phyloP scores from a whole-genome alignment of 2,329 filamentous ascomycete species.

The Penicillium freii region DNA sequence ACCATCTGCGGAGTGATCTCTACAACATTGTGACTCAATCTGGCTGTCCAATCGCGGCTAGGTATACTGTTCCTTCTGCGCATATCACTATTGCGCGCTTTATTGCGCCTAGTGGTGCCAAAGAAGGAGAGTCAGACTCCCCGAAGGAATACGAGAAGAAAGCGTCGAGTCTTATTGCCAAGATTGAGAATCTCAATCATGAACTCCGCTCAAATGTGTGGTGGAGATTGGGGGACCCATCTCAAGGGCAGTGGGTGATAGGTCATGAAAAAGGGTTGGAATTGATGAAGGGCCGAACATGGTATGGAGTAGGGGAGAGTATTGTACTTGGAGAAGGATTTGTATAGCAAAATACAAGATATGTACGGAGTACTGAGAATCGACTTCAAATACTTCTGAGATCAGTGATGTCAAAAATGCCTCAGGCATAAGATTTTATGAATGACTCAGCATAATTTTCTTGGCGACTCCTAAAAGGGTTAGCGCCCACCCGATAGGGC shows the following conservation, averaged over 20 bases:
- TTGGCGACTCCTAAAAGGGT: constrained; percentile 28
- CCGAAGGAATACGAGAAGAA: constrained; percentile 47
- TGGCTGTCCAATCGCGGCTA: constrained; percentile 68
- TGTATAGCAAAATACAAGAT: constrained; percentile 31
- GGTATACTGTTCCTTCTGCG: constrained; percentile 85
- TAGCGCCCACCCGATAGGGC: constrained; percentile 37
- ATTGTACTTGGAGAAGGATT: constrained; percentile 55
- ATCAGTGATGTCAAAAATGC: background rate
- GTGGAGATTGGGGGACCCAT: constrained; percentile 48
- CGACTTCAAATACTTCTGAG: background rate
- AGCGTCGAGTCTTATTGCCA: constrained; percentile 63
- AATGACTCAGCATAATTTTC: constrained; percentile 21
- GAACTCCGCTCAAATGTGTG: constrained; percentile 72
- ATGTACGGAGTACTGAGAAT: background rate
- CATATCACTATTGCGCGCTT: constrained; percentile 87
- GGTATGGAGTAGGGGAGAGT: constrained; percentile 82
- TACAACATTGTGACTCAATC: constrained; percentile 61
- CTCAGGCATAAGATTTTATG: background rate
- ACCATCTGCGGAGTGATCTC: constrained; percentile 80
- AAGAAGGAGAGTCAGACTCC: constrained; percentile 16
- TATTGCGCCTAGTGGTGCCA: constrained; percentile 62
- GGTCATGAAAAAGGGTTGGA: constrained; percentile 81
- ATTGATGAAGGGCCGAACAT: constrained; percentile 70
- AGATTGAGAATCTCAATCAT: constrained; percentile 72
- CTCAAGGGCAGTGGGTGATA: constrained; percentile 75